Percentiles rank a stretch among this genome's conserved stretches.
Conservation (phyloP, 176 grass and related monocot genomes). For the Melocanna baccifera region DNA sequence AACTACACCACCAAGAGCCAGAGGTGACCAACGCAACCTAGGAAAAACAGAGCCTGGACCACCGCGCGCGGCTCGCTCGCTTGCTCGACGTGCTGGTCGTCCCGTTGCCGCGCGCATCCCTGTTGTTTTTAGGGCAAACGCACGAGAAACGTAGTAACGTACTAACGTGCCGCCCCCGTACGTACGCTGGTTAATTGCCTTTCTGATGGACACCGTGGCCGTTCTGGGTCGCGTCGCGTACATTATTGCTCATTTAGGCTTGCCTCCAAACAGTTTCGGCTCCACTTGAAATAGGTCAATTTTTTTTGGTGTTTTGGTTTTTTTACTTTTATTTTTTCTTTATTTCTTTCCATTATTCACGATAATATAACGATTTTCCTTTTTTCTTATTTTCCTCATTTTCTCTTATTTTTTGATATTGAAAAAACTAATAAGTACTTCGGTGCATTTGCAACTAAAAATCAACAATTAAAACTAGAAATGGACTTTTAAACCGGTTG, state of each 20-base stretch:
- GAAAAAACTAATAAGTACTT: too few species aligned
- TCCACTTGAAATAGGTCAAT: too few species aligned
- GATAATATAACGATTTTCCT: too few species aligned
- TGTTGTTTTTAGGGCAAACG: too few species aligned
- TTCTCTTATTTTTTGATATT: too few species aligned
- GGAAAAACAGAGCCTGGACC: background rate
- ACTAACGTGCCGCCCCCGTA: background rate
- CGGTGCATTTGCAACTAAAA: too few species aligned
- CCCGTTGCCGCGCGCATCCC: background rate
- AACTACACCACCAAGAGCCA: background rate
- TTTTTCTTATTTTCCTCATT: too few species aligned
- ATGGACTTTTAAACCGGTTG: too few species aligned
- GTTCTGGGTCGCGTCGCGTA: background rate
- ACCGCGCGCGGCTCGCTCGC: background rate
- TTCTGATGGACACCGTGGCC: background rate
- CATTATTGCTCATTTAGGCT: background rate
- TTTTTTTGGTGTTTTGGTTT: too few species aligned
- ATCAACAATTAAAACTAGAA: fast-evolving
- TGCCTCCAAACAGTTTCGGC: too few species aligned
- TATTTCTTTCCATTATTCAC: too few species aligned
- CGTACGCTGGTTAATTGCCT: background rate
- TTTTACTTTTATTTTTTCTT: too few species aligned
- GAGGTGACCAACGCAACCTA: background rate
- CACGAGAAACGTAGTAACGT: background rate
- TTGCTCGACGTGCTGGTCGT: background rate